phyloP scores from a whole-genome alignment of 352 stramenopile genomes.

The Phytophthora aleatoria region DNA sequence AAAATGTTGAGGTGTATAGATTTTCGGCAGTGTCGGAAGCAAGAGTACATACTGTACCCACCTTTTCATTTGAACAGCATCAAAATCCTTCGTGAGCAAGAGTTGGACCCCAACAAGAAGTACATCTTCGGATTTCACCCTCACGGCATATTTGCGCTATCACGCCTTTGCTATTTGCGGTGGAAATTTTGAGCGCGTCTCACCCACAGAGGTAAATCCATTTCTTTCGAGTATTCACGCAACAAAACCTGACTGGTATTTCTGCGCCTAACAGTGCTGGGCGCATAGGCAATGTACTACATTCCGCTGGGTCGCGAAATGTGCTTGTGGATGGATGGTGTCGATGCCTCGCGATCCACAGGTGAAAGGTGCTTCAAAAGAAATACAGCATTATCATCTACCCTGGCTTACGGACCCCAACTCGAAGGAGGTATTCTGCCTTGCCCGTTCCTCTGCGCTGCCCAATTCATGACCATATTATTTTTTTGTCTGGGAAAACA shows the following conservation, averaged over 20 bases:
- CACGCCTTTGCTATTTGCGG: conserved; percentile 46
- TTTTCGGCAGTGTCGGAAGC: too few relatives aligned
- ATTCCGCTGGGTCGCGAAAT: conserved; percentile 62
- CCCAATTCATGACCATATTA: too few relatives aligned
- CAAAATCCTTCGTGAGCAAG: conserved; percentile 46
- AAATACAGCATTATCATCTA: conserved; percentile 46
- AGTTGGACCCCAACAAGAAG: conserved; percentile 38
- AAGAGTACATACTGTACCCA: too few relatives aligned
- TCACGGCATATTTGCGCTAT: conserved; percentile 60
- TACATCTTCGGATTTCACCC: conserved; percentile 63
- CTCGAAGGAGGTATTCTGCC: conserved; percentile 27
- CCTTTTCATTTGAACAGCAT: conserved; percentile 12
- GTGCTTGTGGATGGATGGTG: conserved; percentile 57
- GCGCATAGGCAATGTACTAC: conserved; percentile 64
- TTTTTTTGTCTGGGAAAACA: background rate
- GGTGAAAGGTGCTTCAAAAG: conserved; percentile 39
- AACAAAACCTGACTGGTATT: too few relatives aligned
- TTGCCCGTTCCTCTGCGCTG: background rate
- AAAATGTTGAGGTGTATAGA: too few relatives aligned
- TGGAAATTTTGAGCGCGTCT: conserved; percentile 28
- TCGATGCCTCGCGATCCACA: conserved; percentile 47
- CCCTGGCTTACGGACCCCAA: conserved; percentile 42
- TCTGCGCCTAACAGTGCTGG: conserved; percentile 35
- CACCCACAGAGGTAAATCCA: too few relatives aligned
- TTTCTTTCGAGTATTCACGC: too few relatives aligned